Base-by-base conservation (phyloP, 345 rosid genomes). In the Murraya koenigii region DNA sequence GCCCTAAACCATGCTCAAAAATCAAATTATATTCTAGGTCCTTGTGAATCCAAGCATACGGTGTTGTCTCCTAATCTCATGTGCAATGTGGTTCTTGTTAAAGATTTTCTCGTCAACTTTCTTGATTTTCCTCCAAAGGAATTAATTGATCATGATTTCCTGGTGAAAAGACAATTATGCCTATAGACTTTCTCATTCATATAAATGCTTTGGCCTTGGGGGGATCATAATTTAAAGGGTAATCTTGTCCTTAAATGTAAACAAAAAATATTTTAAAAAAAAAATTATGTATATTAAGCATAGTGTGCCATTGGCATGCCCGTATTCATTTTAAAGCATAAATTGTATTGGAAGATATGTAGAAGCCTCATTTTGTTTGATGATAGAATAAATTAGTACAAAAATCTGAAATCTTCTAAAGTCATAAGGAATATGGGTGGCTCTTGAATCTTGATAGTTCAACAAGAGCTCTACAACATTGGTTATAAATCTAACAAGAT, bases 51-150 rank as follows among this genome's bases (percentile, higher is more conserved):
- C 81, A n/a, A 75, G 56, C 81, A 75, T 77, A 77, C 62, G 81
- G 79, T 59, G 28, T 41, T 78, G 81, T 70, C 76, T 77, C 74
- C 74, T 64, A 63, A 60, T 73, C 33, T 68, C 80, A 83, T 74
- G 79, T 80, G 83, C 78, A 76, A 82, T 55, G 62, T 69, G 71
- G 55, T 75, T 58, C 73, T 60, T 60, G 22, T 64, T 23, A 49
- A 52, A 26, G 68, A 62, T 39, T 61, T 60, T 36, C 15, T 38
- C 26, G 33, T 58, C 54, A 13, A 59, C 13, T 8, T 59, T 61
- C 66, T 61, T 61, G 66, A 61, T 26, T 28, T 30, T 64, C 67
- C 32, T 44, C 49, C 49, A 44, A 44, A 13, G 49, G 49, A 44
- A 44, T 44, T 44, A 44, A 44, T 44, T 44, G 49, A 13, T 44